These are phyloP conservation scores for Fusarium tanahbumbuense DNA, from an alignment of 2,329 filamentous ascomycete genomes.

Conservation along the genomic window DNA sequence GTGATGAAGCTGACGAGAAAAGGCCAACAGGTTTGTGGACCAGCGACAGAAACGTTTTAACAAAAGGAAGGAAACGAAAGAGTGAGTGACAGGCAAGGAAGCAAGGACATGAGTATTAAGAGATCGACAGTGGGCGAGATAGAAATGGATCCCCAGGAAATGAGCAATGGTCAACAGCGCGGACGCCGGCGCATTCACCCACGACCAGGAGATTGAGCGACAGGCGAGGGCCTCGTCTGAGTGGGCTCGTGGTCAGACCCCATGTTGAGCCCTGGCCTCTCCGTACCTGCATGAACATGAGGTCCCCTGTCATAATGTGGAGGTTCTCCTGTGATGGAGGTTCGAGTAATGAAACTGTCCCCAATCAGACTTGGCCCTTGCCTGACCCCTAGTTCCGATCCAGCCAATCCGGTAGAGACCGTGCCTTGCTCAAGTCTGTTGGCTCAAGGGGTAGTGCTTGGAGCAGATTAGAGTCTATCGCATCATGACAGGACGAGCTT, in stretches of 20 bases:
- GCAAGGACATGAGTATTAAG: conserved; percentile 35
- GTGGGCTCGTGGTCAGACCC: conserved; percentile 25
- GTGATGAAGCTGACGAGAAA: conserved; percentile 40
- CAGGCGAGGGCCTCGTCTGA: conserved; percentile 36
- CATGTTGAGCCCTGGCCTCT: conserved; percentile 25
- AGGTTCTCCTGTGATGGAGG: conserved; percentile 26
- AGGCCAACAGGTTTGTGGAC: conserved; percentile 29
- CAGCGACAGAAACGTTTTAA: conserved; percentile 42
- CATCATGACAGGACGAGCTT: conserved; percentile 32
- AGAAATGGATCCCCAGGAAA: conserved; percentile 45
- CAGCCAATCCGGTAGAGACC: conserved; percentile 41
- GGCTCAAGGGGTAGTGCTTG: conserved; percentile 32
- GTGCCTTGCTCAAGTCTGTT: conserved; percentile 30
- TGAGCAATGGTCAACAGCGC: conserved; percentile 42
- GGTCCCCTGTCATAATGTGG: conserved; percentile 35
- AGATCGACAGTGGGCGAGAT: conserved; percentile 44
- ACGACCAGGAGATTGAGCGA: conserved; percentile 39
- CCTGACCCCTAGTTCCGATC: conserved; percentile 34
- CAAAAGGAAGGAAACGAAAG: conserved; percentile 39
- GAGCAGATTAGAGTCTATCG: conserved; percentile 38
- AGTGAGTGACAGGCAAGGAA: conserved; percentile 34
- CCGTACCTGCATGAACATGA: conserved; percentile 32
- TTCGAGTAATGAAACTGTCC: conserved; percentile 40
- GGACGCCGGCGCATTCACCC: conserved; percentile 36
- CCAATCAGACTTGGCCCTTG: conserved; percentile 44